These are phyloP conservation scores for Fraxinus albicans DNA, from an alignment of 305 asterid species.

Conservation along the genomic window DNA sequence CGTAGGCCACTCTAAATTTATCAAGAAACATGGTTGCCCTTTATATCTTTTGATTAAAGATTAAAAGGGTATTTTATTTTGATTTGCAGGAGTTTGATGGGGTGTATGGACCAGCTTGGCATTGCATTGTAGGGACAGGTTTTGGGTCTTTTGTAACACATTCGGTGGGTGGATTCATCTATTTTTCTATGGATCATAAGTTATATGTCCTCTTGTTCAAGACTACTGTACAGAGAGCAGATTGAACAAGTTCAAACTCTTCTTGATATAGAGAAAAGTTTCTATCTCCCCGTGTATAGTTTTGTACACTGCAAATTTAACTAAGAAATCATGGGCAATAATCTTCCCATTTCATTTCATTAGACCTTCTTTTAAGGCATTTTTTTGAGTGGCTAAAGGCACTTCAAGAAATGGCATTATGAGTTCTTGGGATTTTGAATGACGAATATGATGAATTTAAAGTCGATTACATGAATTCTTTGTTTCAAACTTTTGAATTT, in stretches of 20 bases:
- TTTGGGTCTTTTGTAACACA: constrained; percentile 96
- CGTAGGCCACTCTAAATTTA: neutral
- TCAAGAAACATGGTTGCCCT: neutral
- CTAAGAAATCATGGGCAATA: constrained; percentile 22
- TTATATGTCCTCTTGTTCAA: constrained; percentile 73
- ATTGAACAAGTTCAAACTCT: constrained; percentile 21
- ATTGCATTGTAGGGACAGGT: constrained; percentile 87
- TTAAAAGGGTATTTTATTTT: constrained; percentile 5
- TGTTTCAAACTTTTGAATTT: neutral
- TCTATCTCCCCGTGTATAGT: constrained; percentile 20
- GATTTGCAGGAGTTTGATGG: constrained; percentile 87
- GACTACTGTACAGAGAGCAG: constrained; percentile 83
- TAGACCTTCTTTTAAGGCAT: neutral
- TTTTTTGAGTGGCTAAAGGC: neutral
- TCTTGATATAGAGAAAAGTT: constrained; percentile 26
- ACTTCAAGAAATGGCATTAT: neutral
- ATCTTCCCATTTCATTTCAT: constrained; percentile 10
- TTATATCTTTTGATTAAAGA: constrained; percentile 10
- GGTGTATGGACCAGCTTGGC: constrained; percentile 97
- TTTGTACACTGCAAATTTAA: constrained; percentile 32
- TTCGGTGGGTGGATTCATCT: constrained; percentile 88
- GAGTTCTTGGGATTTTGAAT: constrained; percentile 13
- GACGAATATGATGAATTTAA: neutral
- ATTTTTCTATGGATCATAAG: constrained; percentile 90
- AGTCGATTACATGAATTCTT: neutral